Conservation (phyloP, 805 yeast genomes). For the Maudiozyma bulderi region DNA sequence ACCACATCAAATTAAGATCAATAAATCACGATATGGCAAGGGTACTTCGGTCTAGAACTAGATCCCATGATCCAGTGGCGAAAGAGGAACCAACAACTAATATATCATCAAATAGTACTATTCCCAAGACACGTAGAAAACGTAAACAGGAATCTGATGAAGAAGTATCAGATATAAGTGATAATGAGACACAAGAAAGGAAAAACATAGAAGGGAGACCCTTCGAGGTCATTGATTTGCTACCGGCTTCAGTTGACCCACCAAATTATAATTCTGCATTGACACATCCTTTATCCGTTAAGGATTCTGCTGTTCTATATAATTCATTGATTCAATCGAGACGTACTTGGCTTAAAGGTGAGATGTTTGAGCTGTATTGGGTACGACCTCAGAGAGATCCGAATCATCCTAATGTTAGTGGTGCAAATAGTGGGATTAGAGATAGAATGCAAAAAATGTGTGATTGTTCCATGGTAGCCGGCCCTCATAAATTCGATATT, state of each 20-base stretch:
- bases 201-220: conserved; percentile 35
- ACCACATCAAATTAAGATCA: too few species aligned
- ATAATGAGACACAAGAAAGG: neutral
- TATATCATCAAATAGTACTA: neutral
- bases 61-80: neutral
- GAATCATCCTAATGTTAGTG: neutral
- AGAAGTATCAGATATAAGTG: neutral
- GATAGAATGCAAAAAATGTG: conserved; percentile 85
- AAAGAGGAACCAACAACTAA: neutral
- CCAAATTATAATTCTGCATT: conserved; percentile 50
- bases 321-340: conserved; percentile 68
- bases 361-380: conserved; percentile 76
- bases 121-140: neutral
- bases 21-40: neutral
- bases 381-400: conserved; percentile 37
- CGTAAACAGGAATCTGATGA: neutral
- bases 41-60: neutral
- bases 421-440: conserved; percentile 25
- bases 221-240: conserved; percentile 51
- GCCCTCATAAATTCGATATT: conserved; percentile 76
- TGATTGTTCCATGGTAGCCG: conserved; percentile 62
- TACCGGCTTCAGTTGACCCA: conserved; percentile 55
- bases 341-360: conserved; percentile 51
- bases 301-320: conserved; percentile 65
- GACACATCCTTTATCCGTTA: conserved; percentile 55